A percentile compares a stretch with the other conserved stretches of the same genome.
phyloP scores from a whole-genome alignment of 768 basidiomycete species.

The Galerina marginata region DNA sequence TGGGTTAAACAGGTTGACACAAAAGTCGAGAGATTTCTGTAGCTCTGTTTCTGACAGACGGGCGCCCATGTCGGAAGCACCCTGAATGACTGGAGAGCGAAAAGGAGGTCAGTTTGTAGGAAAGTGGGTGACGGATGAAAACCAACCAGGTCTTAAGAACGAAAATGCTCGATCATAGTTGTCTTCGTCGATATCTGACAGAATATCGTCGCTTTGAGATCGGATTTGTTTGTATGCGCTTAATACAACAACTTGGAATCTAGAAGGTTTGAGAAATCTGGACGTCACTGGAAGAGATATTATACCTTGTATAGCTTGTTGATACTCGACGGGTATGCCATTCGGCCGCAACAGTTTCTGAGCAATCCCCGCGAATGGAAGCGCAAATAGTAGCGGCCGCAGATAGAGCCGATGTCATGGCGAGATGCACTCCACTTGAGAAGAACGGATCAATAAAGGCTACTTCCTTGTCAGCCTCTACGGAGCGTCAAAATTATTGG shows the following conservation, averaged over 20 bases:
- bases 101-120: not conserved
- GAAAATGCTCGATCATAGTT: constrained; percentile 74
- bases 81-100: constrained; percentile 68
- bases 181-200: constrained; percentile 69
- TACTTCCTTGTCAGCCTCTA: constrained; percentile 20
- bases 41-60: constrained; percentile 76
- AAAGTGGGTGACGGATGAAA: not conserved
- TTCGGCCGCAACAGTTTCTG: constrained; percentile 49
- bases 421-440: constrained; percentile 68
- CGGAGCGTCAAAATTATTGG: not conserved
- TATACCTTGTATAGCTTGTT: constrained; percentile 62
- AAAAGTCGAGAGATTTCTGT: constrained; percentile 79
- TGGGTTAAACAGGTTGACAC: constrained; percentile 73
- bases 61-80: constrained; percentile 76
- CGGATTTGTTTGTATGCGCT: constrained; percentile 78
- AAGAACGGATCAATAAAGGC: constrained; percentile 74
- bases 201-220: constrained; percentile 57
- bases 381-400: constrained; percentile 63
- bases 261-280: constrained; percentile 26
- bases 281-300: not conserved
- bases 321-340: constrained; percentile 64
- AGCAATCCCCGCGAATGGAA: constrained; percentile 53
- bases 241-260: constrained; percentile 73
- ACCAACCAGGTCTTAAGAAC: constrained; percentile 63
- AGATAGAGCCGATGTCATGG: constrained; percentile 64